These are phyloP conservation scores for Hibiscus tridactylites DNA, from an alignment of 345 rosid species.

Conservation along the genomic window DNA sequence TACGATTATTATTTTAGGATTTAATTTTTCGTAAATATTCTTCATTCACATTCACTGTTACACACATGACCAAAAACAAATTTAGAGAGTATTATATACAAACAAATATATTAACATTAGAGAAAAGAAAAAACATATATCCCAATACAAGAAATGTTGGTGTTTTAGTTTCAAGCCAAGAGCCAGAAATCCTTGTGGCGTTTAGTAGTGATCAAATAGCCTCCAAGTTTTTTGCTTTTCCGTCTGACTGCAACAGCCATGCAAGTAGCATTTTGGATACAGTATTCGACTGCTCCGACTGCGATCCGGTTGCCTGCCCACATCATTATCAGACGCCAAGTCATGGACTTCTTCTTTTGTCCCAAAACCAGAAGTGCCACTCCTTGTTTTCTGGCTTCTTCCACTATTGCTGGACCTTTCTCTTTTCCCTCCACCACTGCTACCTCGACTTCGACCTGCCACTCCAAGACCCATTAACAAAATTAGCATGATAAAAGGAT, in stretches of 20 bases:
- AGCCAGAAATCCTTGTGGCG: slow-evolving; percentile 98
- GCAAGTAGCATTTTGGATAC: slow-evolving; percentile 72
- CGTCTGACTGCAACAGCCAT: slow-evolving; percentile 88
- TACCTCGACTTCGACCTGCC: slow-evolving; percentile 55
- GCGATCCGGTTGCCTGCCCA: slow-evolving; percentile 47
- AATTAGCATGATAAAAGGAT: neutral
- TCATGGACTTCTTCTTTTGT: slow-evolving; percentile 60
- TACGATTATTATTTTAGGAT: neutral
- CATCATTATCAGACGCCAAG: slow-evolving; percentile 75
- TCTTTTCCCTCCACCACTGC: slow-evolving; percentile 64
- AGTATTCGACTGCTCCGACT: slow-evolving; percentile 66
- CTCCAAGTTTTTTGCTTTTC: slow-evolving; percentile 75
- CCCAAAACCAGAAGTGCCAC: slow-evolving; percentile 61
- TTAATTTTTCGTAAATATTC: neutral
- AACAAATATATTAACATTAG: slow-evolving; percentile 1
- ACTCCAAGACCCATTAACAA: neutral
- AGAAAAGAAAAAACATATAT: neutral
- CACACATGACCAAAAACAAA: neutral
- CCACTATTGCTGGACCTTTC: slow-evolving; percentile 72
- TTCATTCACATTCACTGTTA: neutral
- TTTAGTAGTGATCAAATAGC: slow-evolving; percentile 85
- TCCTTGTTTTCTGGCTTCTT: slow-evolving; percentile 63
- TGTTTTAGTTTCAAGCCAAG: slow-evolving; percentile 36
- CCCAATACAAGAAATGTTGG: neutral
- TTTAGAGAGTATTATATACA: slow-evolving; percentile 20